phyloP scores from a whole-genome alignment of 768 basidiomycete genomes.

The Leucocoprinus birnbaumii region DNA sequence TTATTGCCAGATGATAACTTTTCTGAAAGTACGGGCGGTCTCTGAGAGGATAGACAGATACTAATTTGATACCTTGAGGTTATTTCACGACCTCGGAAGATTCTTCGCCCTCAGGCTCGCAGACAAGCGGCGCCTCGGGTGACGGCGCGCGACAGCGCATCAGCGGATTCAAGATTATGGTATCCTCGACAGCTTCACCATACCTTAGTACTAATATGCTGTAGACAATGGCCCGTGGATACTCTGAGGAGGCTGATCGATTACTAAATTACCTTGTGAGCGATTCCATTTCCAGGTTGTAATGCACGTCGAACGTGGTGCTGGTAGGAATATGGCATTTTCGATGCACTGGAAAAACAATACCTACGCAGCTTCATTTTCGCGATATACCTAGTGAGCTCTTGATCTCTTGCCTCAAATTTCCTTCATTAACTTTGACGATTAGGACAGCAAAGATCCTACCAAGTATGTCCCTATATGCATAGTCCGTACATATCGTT shows the following conservation, averaged over 20 bases:
- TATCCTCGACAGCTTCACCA: constrained; percentile 13
- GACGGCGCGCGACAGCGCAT: constrained; percentile 33
- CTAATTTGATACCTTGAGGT: constrained; percentile 30
- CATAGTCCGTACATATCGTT: neutral
- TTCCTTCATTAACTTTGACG: constrained; percentile 5
- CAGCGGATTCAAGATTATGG: constrained; percentile 73
- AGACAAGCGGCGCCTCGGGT: constrained; percentile 26
- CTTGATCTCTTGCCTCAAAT: neutral
- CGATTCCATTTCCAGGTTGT: constrained; percentile 14
- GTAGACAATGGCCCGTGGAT: constrained; percentile 67
- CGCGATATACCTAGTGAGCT: constrained; percentile 74
- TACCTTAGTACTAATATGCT: neutral
- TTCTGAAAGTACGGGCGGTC: constrained; percentile 44
- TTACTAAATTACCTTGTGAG: constrained; percentile 73
- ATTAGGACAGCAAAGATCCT: constrained; percentile 80
- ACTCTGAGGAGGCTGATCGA: constrained; percentile 79
- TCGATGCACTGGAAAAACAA: constrained; percentile 80
- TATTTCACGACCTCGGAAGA: constrained; percentile 54
- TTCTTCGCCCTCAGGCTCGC: constrained; percentile 31
- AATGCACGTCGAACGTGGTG: neutral
- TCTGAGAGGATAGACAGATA: neutral
- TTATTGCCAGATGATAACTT: constrained; percentile 81
- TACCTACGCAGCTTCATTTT: constrained; percentile 87
- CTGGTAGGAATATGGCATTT: constrained; percentile 77
- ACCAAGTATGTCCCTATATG: constrained; percentile 57